phyloP scores from a whole-genome alignment of 2,329 filamentous ascomycete species.

The Scorias spongiosa region DNA sequence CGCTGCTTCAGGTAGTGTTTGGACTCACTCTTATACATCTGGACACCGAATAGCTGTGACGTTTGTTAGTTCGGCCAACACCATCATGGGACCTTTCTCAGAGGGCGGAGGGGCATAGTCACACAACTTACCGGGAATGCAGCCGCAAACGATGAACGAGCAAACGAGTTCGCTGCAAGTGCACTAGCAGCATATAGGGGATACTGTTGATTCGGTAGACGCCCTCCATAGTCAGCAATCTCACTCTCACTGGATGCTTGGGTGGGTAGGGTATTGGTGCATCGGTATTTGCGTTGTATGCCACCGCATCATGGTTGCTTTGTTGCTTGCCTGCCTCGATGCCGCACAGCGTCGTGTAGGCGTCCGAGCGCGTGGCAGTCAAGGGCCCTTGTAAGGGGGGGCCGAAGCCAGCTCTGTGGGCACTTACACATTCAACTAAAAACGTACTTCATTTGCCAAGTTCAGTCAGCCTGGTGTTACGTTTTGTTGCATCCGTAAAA shows the following conservation, averaged over 20 bases:
- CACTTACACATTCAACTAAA: slow-evolving; percentile 46
- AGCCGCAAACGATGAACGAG: slow-evolving; percentile 32
- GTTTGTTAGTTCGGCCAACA: background rate
- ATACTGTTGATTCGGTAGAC: slow-evolving; percentile 19
- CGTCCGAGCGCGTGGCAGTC: background rate
- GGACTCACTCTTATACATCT: slow-evolving; percentile 36
- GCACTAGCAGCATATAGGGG: slow-evolving; percentile 35
- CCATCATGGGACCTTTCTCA: background rate
- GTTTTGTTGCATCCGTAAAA: background rate
- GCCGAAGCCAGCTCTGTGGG: background rate
- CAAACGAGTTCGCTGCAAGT: slow-evolving; percentile 36
- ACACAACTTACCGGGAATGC: slow-evolving; percentile 23
- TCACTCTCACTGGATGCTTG: background rate
- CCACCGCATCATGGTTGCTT: background rate
- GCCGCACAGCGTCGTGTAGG: no score
- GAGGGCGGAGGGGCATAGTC: background rate
- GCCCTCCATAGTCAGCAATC: background rate
- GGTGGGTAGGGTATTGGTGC: no score
- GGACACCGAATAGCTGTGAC: background rate
- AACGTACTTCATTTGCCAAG: slow-evolving; percentile 52
- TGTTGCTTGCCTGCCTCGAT: background rate
- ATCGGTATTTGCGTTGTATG: background rate
- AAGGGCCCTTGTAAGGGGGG: background rate
- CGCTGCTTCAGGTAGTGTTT: background rate
- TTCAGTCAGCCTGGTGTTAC: slow-evolving; percentile 6